These are phyloP conservation scores for Trypanosomatidae sp. DNA, from an alignment of 208 protist species.

Conservation along the genomic window DNA sequence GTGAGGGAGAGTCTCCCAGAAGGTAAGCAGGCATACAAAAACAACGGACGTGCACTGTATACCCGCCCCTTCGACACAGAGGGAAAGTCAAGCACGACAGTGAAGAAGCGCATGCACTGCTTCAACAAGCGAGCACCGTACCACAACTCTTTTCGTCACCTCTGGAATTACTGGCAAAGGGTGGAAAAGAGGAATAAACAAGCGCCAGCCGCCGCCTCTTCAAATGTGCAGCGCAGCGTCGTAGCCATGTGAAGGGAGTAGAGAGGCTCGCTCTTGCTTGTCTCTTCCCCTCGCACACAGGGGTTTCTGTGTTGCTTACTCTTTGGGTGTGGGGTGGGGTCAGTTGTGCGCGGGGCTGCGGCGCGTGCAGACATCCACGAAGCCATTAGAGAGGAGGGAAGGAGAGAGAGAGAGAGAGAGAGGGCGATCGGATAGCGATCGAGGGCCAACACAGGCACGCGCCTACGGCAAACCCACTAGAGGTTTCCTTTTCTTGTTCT, in stretches of 20 bases:
- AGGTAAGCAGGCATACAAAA: background rate
- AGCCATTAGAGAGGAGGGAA: too few relatives aligned
- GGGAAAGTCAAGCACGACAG: background rate
- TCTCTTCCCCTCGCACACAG: background rate
- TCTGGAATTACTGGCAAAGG: background rate
- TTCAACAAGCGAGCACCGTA: background rate
- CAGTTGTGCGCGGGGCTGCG: background rate
- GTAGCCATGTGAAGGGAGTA: background rate
- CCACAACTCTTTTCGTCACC: background rate
- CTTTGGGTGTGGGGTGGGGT: background rate
- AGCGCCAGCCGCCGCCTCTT: background rate
- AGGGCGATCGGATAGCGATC: background rate
- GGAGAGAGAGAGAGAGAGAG: background rate
- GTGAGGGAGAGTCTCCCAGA: background rate
- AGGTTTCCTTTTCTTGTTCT: too few relatives aligned
- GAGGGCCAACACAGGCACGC: background rate
- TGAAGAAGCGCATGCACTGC: background rate
- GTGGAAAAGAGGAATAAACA: slow-evolving; percentile 4
- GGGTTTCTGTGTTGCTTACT: background rate
- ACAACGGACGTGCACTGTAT: background rate
- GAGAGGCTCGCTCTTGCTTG: background rate
- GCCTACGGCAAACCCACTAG: background rate
- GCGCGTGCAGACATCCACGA: background rate
- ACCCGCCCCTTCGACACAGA: background rate
- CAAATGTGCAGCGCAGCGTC: background rate